Evolutionary conservation across 1,139 yeast genomes (phyloP), one percentile per base, ranked within the genome.

Genomic region (Hansenula anomala): DNA sequence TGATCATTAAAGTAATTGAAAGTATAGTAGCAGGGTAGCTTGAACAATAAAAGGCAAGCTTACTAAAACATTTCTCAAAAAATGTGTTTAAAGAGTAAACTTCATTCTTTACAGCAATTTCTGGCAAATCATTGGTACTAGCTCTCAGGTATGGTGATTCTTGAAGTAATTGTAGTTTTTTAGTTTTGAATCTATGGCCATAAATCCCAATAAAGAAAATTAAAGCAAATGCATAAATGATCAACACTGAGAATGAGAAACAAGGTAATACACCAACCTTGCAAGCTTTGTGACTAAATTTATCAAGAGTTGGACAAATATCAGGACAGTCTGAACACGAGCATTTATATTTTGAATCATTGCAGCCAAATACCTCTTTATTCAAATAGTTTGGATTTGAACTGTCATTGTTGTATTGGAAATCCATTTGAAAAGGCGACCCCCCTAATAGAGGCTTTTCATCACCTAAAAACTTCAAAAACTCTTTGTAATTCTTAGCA

Each of bases 371-470:
- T 2, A 55, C 56, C 5, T 52, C 38, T n/a, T 52, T 47, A 39
- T 60, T 52, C 32, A 58, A 49, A 24, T 55, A 44, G 2, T 37
- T 40, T 2, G 47, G 42, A 3, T 51, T 47, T 12, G 58, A 45
- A 0, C 49, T 42, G 18, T 58, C 57, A n/a, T 59, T 55, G 12
- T 62, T 64, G 65, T 78, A 86, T 9, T 71, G 64, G 58, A 79
- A 89, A 57, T 90, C 83, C 49, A 92, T 90, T 58, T 92, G 97
- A 57, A 92, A 89, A 0, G 97, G 97, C 0, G 96, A 87, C 0
- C 97, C 97, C 1, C 97, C 97, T 6, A 92, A 66, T 47, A 87
- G 52, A 0, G 97, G 97, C 57, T 90, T 90, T 51, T 89, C 95
- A 57, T 90, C 97, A 7, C 97, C 97, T 41, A 92, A 63, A 55